Percentiles rank a stretch among this genome's conserved stretches.
phyloP scores from a whole-genome alignment of 2,329 filamentous ascomycete species.

The Trichoderma sp. region DNA sequence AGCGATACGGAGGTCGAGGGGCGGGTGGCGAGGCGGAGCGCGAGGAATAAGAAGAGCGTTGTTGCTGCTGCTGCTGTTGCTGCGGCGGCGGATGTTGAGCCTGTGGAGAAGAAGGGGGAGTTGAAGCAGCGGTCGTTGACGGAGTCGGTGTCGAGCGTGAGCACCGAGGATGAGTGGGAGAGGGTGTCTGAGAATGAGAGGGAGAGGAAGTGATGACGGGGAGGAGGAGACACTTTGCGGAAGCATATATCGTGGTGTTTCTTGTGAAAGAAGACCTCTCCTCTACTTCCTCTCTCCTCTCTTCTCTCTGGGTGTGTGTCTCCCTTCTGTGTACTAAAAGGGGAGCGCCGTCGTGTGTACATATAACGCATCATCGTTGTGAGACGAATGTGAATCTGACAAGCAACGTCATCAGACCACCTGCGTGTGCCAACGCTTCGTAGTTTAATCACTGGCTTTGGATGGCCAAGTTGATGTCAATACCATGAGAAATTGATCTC shows the following conservation, averaged over 20 bases:
- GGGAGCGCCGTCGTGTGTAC: neutral
- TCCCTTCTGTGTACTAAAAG: neutral
- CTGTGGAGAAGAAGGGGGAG: conserved; percentile 41
- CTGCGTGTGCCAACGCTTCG: neutral
- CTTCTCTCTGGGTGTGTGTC: neutral
- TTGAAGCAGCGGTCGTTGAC: conserved; percentile 45
- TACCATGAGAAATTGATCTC: neutral
- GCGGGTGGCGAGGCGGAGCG: conserved; percentile 24
- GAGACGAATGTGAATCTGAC: neutral
- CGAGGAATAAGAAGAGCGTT: conserved; percentile 20
- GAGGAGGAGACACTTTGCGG: neutral
- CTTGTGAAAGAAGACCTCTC: neutral
- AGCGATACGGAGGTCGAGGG: conserved; percentile 47
- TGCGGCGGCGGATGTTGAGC: conserved; percentile 39
- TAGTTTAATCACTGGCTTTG: neutral
- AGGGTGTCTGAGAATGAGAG: conserved; percentile 70
- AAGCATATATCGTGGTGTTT: neutral
- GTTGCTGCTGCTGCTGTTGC: conserved; percentile 21
- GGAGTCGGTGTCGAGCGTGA: conserved; percentile 56
- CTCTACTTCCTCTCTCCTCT: too few species aligned
- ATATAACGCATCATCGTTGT: neutral
- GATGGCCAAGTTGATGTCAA: neutral
- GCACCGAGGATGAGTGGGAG: conserved; percentile 97
- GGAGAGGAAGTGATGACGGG: neutral
- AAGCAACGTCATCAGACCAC: neutral